Percentiles rank a stretch among this genome's conserved stretches.
These are phyloP conservation scores for Russula abietina DNA, from an alignment of 768 basidiomycete genomes.

Conservation along the genomic window DNA sequence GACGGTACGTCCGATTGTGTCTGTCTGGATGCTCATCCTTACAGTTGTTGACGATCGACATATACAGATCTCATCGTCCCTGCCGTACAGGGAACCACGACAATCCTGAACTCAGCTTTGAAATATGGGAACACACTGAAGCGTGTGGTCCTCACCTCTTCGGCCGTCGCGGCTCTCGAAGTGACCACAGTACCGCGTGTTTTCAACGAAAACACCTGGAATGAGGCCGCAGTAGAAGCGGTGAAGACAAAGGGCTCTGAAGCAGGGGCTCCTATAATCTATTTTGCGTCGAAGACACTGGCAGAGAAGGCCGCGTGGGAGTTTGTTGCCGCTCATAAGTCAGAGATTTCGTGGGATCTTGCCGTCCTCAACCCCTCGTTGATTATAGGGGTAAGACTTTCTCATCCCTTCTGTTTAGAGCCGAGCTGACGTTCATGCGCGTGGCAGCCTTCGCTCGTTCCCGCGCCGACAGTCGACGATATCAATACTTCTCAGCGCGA, in stretches of 20 bases:
- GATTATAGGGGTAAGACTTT: slow-evolving; percentile 9
- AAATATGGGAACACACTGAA: slow-evolving; percentile 51
- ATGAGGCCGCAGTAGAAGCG: slow-evolving; percentile 40
- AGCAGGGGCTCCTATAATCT: slow-evolving; percentile 39
- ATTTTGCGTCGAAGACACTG: slow-evolving; percentile 53
- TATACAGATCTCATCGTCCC: slow-evolving; percentile 55
- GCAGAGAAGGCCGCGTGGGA: slow-evolving; percentile 57
- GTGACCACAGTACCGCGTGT: slow-evolving; percentile 24
- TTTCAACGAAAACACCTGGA: slow-evolving; percentile 43
- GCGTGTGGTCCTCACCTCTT: slow-evolving; percentile 59
- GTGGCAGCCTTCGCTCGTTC: slow-evolving; percentile 30
- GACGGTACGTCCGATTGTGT: slow-evolving; percentile 24
- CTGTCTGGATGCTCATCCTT: neutral
- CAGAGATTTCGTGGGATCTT: slow-evolving; percentile 45
- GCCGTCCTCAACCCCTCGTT: slow-evolving; percentile 49
- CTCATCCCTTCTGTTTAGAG: neutral
- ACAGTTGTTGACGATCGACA: neutral
- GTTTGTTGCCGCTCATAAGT: slow-evolving; percentile 41
- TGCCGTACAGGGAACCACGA: slow-evolving; percentile 64
- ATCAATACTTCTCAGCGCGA: slow-evolving; percentile 19
- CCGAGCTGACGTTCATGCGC: neutral
- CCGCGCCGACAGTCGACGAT: slow-evolving; percentile 12
- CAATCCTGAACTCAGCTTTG: slow-evolving; percentile 52
- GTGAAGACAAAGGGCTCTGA: slow-evolving; percentile 46
- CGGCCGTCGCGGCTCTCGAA: slow-evolving; percentile 43